These are phyloP conservation scores for Cichorium intybus DNA, from an alignment of 140 eudicot genomes.

Conservation along the genomic window DNA sequence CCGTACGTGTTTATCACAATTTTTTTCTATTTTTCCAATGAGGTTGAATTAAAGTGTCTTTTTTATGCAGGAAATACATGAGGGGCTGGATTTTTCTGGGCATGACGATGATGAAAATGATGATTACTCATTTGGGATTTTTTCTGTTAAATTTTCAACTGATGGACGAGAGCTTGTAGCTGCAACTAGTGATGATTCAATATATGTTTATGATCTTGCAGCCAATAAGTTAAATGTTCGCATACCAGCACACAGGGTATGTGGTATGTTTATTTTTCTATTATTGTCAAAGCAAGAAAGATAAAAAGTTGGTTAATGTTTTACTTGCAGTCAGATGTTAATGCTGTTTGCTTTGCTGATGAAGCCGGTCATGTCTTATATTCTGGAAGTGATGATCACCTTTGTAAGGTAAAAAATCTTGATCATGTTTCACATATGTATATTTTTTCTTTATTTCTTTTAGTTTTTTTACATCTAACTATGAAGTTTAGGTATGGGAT, in stretches of 20 bases:
- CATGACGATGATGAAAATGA: slow-evolving; percentile 41
- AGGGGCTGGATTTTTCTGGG: slow-evolving; percentile 81
- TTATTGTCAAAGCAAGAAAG: too few species aligned
- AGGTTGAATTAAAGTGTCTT: neutral
- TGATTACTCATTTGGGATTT: slow-evolving; percentile 68
- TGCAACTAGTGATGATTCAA: slow-evolving; percentile 70
- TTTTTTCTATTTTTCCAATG: neutral
- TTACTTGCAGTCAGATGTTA: slow-evolving; percentile 83
- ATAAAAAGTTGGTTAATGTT: slow-evolving; percentile 16
- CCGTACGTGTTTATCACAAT: slow-evolving; percentile 36
- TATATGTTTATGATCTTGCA: slow-evolving; percentile 86
- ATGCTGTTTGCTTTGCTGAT: slow-evolving; percentile 95
- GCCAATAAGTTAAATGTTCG: slow-evolving; percentile 58
- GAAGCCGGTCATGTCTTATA: slow-evolving; percentile 85
- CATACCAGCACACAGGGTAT: slow-evolving; percentile 79
- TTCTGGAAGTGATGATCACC: slow-evolving; percentile 93
- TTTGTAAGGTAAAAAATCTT: slow-evolving; percentile 68
- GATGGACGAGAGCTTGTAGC: slow-evolving; percentile 98
- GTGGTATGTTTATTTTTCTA: too few species aligned
- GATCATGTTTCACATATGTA: neutral
- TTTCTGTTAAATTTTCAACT: slow-evolving; percentile 85
- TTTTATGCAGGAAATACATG: slow-evolving; percentile 80
- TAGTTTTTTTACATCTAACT: neutral
- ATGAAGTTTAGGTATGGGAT: slow-evolving; percentile 83
- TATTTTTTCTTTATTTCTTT: neutral